Evolutionary conservation across 1,284 basidiomycete species (phyloP), one percentile per base, ranked within the genome.

Genomic region (Trichosporon ovoides): DNA sequence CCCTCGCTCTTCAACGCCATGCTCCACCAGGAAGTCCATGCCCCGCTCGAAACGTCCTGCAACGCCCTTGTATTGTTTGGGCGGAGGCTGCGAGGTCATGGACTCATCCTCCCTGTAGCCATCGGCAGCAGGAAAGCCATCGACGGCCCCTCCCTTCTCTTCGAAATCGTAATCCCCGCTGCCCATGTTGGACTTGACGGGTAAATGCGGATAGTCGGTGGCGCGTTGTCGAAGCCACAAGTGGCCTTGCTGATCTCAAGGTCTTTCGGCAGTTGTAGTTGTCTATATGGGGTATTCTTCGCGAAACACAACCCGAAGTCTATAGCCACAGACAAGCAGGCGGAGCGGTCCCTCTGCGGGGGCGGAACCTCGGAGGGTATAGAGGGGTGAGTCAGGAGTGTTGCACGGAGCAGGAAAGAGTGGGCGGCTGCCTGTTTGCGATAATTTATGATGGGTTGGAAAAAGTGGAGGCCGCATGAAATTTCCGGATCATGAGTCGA

Each of bases 1-100:
- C 19, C 73, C 74, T 38, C 73, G 60, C 49, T 74, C 73, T 57
- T 76, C 74, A 14, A 76, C 72, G 28, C 74, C 74, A 48, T 73
- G 68, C 53, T 70, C 63, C 14, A 73, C 73, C 55, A 76, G 61
- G 14, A 73, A 54, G 46, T 68, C 67, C 67, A 68, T 72, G 1
- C 52, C 53, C 46, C 55, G 57, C 49, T 58, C 55, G n/a, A 48
- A 22, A 2, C 43, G 43, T 2, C 43, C 43, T 24, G 24, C 28
- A 16, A 48, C 43, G 22, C 43, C 43, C 43, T 48, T 48, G 43
- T 48, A 48, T 14, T 18, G 43, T 22, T 48, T 48, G 22, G n/a
- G 24, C 24, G 43, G 43, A 13, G 22, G 43, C 43, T 48, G 43
- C 43, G 43, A 48, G 24, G 43, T 16, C 22, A 48, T 24, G 7